Evolutionary conservation across 805 yeast genomes (phyloP).

Genomic region (Hanseniaspora thailandica): DNA sequence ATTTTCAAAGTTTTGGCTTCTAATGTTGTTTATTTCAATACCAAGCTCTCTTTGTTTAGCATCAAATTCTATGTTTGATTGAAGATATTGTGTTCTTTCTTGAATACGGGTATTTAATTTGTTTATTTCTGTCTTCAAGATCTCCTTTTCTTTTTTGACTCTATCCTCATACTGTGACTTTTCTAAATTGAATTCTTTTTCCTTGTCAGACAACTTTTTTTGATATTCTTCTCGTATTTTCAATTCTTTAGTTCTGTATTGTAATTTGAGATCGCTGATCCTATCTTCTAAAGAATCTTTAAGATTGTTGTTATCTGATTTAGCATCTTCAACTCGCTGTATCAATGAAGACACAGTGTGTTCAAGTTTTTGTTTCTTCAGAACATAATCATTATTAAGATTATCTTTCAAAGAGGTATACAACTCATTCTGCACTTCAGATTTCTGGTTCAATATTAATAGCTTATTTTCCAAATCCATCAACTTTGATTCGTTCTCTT

Average conservation of each 20-base stretch:
- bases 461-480: conserved; percentile 24
- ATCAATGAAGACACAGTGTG: not conserved
- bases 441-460: conserved; percentile 21
- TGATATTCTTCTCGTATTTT: conserved; percentile 20
- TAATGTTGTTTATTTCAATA: conserved; percentile 18
- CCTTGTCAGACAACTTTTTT: conserved; percentile 22
- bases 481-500: conserved; percentile 25
- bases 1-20: not conserved
- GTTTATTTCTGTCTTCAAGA: conserved; percentile 25
- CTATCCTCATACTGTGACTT: conserved; percentile 25
- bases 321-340: not conserved
- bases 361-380: not conserved
- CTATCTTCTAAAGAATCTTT: not conserved
- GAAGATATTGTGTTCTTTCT: conserved; percentile 17
- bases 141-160: conserved; percentile 26
- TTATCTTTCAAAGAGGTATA: conserved; percentile 21
- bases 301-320: not conserved
- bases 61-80: conserved; percentile 14
- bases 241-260: conserved; percentile 17
- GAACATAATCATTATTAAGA: conserved; percentile 16
- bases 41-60: conserved; percentile 17
- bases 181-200: conserved; percentile 32
- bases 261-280: conserved; percentile 14
- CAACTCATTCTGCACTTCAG: conserved; percentile 19
- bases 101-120: conserved; percentile 17